Percentiles rank a stretch among this genome's conserved stretches.
These are phyloP conservation scores for Gelatoporia subvermispora DNA, from an alignment of 768 basidiomycete genomes.

Conservation along the genomic window DNA sequence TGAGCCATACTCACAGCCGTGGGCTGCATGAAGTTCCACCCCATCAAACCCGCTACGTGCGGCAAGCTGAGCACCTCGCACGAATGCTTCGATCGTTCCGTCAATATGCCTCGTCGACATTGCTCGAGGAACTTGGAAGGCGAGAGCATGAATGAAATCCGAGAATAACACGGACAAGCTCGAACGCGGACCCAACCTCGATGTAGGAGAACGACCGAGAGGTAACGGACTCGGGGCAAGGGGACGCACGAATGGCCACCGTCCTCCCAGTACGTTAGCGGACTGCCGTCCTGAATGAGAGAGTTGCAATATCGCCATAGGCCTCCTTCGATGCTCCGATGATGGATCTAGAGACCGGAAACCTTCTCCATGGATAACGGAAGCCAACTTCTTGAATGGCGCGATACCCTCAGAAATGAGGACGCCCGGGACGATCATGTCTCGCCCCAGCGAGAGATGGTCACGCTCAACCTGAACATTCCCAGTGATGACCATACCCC, in stretches of 20 bases:
- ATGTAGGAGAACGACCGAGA: conserved; percentile 33
- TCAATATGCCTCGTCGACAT: conserved; percentile 62
- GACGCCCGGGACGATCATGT: conserved; percentile 52
- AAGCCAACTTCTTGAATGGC: conserved; percentile 48
- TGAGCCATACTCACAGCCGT: conserved; percentile 62
- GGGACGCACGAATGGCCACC: conserved; percentile 54
- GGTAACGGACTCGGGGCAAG: conserved; percentile 67
- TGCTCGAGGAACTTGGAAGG: conserved; percentile 60
- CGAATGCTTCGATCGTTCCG: conserved; percentile 55
- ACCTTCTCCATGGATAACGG: conserved; percentile 37
- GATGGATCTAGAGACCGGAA: conserved; percentile 3
- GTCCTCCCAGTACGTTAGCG: conserved; percentile 62
- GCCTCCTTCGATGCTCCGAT: not conserved
- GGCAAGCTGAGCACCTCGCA: conserved; percentile 62
- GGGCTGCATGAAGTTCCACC: conserved; percentile 77
- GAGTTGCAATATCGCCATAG: conserved; percentile 76
- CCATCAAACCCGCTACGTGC: conserved; percentile 77
- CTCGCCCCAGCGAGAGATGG: conserved; percentile 70
- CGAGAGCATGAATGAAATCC: conserved; percentile 35
- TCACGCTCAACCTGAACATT: conserved; percentile 65
- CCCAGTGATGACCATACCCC: conserved; percentile 89
- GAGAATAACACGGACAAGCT: conserved; percentile 23
- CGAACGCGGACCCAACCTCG: conserved; percentile 11
- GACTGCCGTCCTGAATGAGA: conserved; percentile 85
- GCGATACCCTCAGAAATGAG: conserved; percentile 38